A percentile compares a stretch with the other conserved stretches of the same genome.
Conservation (phyloP, 1,139 yeast species). For the Yamadazyma atlantica region DNA sequence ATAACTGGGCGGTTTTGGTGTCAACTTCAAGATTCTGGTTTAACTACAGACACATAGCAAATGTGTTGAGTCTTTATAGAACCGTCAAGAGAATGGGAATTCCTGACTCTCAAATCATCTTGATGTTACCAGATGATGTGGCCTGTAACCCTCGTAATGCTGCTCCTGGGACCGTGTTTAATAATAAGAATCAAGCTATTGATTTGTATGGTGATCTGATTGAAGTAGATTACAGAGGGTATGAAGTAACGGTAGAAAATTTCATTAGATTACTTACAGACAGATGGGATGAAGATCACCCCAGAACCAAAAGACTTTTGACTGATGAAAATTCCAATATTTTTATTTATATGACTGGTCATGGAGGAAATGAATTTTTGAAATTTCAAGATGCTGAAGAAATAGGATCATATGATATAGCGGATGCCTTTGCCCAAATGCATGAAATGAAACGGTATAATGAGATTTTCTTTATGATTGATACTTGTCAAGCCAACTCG, state of each 20-base stretch:
- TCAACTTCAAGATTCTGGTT: constrained; percentile 98
- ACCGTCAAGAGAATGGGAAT: constrained; percentile 94
- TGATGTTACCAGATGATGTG: constrained; percentile 95
- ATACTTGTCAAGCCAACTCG: constrained; percentile 97
- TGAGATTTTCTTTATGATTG: constrained; percentile 95
- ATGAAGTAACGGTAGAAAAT: constrained; percentile 96
- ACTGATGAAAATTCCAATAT: constrained; percentile 95
- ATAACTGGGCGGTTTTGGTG: constrained; percentile 93
- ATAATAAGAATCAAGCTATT: constrained; percentile 89
- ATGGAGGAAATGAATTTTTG: constrained; percentile 96
- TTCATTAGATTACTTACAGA: constrained; percentile 87
- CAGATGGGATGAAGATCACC: constrained; percentile 93
- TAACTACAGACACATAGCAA: constrained; percentile 97
- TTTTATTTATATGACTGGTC: constrained; percentile 95
- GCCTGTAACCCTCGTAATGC: constrained; percentile 96
- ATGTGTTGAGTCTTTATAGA: constrained; percentile 88
- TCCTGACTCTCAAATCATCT: constrained; percentile 94
- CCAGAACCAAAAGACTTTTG: constrained; percentile 82
- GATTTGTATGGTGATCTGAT: constrained; percentile 93
- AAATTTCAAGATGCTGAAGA: constrained; percentile 99
- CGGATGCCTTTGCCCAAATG: constrained; percentile 98
- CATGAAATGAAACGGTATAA: constrained; percentile 91
- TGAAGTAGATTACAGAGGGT: constrained; percentile 96
- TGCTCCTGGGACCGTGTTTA: constrained; percentile 94
- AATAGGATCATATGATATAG: constrained; percentile 91